Evolutionary conservation across 768 basidiomycete genomes (phyloP).

Genomic region (Amanita jacksonii): DNA sequence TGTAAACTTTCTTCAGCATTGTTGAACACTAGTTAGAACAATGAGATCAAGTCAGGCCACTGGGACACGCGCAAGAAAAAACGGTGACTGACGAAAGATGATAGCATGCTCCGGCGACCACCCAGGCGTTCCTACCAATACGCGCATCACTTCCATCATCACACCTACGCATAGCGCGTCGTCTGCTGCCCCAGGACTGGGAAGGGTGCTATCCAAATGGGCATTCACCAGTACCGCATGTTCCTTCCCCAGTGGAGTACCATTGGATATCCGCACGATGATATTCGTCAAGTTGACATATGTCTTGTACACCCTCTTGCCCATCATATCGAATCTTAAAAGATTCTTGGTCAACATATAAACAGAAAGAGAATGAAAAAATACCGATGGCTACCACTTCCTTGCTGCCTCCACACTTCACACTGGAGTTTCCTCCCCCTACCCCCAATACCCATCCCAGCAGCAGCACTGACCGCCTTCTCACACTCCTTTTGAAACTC

Average conservation of each 20-base stretch:
- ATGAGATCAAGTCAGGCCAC: neutral
- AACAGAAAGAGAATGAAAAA: conserved; percentile 15
- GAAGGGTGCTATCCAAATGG: conserved; percentile 85
- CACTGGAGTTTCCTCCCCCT: conserved; percentile 62
- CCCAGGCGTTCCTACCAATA: conserved; percentile 54
- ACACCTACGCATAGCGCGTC: conserved; percentile 84
- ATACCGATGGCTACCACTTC: conserved; percentile 81
- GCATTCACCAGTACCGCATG: conserved; percentile 83
- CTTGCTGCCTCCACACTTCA: conserved; percentile 86
- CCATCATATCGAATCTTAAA: conserved; percentile 87
- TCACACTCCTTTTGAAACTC: conserved; percentile 57
- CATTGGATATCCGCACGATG: conserved; percentile 77
- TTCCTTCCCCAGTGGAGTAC: conserved; percentile 58
- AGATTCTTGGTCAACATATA: too few species aligned
- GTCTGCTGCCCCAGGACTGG: conserved; percentile 83
- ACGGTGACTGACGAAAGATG: conserved; percentile 60
- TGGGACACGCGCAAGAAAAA: neutral
- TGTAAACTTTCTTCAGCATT: conserved; percentile 92
- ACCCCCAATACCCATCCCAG: conserved; percentile 11
- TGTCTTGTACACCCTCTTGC: conserved; percentile 71
- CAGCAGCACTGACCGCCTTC: conserved; percentile 24
- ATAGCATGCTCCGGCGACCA: conserved; percentile 71
- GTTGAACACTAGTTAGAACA: conserved; percentile 64
- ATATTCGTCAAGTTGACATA: conserved; percentile 87
- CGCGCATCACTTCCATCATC: conserved; percentile 84